These are phyloP conservation scores for Fusarium sp. DNA, from an alignment of 2,329 filamentous ascomycete genomes.

Conservation along the genomic window DNA sequence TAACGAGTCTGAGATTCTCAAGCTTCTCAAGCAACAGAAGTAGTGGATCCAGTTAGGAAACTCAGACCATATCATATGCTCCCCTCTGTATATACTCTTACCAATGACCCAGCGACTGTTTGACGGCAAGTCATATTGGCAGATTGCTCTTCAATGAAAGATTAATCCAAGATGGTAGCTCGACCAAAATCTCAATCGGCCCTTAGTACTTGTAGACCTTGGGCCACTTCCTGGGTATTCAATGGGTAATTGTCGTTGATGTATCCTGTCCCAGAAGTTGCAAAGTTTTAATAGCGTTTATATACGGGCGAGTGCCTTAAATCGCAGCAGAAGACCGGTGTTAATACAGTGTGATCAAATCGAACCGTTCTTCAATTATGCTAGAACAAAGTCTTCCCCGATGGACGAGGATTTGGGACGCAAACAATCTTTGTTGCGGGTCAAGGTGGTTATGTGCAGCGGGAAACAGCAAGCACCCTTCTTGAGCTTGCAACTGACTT, in stretches of 20 bases:
- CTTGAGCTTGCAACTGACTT: constrained; percentile 13
- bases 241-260: background rate
- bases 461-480: constrained; percentile 40
- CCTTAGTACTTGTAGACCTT: too few relatives aligned
- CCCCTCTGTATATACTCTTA: constrained; percentile 34
- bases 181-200: background rate
- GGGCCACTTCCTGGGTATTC: background rate
- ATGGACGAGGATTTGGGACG: background rate
- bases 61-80: constrained; percentile 27
- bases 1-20: constrained; percentile 89
- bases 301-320: background rate
- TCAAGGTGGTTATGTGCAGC: constrained; percentile 33
- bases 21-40: constrained; percentile 74
- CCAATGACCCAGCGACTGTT: constrained; percentile 1
- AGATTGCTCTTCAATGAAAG: constrained; percentile 5
- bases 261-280: background rate
- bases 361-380: background rate
- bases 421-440: constrained; percentile 23
- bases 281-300: background rate
- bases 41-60: constrained; percentile 36
- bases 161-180: background rate
- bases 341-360: background rate
- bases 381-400: background rate
- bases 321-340: background rate
- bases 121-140: constrained; percentile 17